Conservation (phyloP, 2,329 filamentous ascomycete genomes). For the Fusarium sp. region DNA sequence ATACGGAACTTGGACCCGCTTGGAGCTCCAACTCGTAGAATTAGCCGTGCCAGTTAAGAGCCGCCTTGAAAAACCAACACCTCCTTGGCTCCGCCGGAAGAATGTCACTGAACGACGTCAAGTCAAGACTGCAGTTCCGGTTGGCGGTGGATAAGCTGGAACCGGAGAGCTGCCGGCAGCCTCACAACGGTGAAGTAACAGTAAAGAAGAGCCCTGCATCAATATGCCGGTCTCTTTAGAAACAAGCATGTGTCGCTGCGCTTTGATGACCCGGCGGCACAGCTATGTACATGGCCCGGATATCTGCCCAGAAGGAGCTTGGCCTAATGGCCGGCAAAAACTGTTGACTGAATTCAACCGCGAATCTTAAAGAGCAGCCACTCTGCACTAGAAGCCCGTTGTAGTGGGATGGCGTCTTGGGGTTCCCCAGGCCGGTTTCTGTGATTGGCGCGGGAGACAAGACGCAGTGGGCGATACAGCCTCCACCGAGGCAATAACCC, state of each 20-base stretch:
- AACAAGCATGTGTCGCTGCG: conserved; percentile 16
- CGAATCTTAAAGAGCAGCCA: conserved; percentile 35
- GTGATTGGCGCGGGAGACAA: conserved; percentile 50
- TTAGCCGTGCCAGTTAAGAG: conserved; percentile 49
- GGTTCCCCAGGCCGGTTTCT: conserved; percentile 22
- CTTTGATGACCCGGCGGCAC: conserved; percentile 9
- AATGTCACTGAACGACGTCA: conserved; percentile 33
- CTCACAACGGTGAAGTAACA: conserved; percentile 5
- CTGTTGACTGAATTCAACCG: conserved; percentile 33
- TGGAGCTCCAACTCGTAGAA: conserved; percentile 26
- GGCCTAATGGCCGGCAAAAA: conserved; percentile 32
- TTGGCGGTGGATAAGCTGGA: conserved; percentile 32
- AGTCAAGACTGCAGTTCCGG: conserved; percentile 13
- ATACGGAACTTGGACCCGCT: conserved; percentile 37
- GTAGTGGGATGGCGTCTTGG: conserved; percentile 42
- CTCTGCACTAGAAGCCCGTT: conserved; percentile 36
- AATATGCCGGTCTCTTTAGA: conserved; percentile 25
- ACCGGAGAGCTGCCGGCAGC: conserved; percentile 37
- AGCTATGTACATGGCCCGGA: conserved; percentile 16
- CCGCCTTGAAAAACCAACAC: conserved; percentile 28
- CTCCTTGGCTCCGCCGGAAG: conserved; percentile 39
- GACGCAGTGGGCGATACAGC: conserved; percentile 43
- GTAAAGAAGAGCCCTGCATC: conserved; percentile 11
- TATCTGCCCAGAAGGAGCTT: conserved; percentile 34
- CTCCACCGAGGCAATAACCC: conserved; percentile 44